Conservation (phyloP, 2,329 filamentous ascomycete genomes). For the Paecilomyces sp. region DNA sequence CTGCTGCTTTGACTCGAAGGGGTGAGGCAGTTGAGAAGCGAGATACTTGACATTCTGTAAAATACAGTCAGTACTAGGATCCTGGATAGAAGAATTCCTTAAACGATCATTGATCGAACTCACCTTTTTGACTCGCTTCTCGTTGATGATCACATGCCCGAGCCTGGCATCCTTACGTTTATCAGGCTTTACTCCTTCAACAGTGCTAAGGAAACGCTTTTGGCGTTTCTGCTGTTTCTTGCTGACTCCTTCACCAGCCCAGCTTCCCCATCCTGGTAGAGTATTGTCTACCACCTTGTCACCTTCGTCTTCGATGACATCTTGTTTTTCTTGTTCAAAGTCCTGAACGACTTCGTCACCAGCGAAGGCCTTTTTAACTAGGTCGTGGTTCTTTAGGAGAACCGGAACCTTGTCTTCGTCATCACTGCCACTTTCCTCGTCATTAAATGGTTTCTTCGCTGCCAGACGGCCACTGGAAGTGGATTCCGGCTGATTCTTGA, state of each 20-base stretch:
- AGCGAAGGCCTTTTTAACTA: constrained; percentile 79
- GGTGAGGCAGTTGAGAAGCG: constrained; percentile 74
- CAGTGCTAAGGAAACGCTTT: constrained; percentile 44
- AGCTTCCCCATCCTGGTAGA: constrained; percentile 90
- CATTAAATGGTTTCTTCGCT: constrained; percentile 11
- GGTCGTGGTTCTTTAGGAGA: constrained; percentile 49
- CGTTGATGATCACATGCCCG: constrained; percentile 81
- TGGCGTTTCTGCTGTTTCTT: constrained; percentile 56
- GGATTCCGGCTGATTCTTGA: constrained; percentile 8
- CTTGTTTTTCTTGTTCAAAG: constrained; percentile 74
- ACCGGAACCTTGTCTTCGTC: constrained; percentile 34
- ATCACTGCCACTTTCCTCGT: constrained; percentile 32
- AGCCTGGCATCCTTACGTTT: constrained; percentile 77
- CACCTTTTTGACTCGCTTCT: constrained; percentile 85
- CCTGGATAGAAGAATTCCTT: constrained; percentile 1
- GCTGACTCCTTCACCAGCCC: constrained; percentile 78
- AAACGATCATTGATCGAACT: constrained; percentile 12
- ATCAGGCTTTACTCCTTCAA: constrained; percentile 65
- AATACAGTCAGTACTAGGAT: constrained; percentile 2
- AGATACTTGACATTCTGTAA: constrained; percentile 75
- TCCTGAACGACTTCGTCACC: constrained; percentile 75
- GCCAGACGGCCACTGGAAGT: constrained; percentile 14
- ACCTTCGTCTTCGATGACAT: constrained; percentile 65
- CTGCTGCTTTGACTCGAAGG: constrained; percentile 80
- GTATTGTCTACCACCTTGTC: constrained; percentile 76